phyloP scores from a whole-genome alignment of 352 stramenopile species.

The Phytophthora sp. region DNA sequence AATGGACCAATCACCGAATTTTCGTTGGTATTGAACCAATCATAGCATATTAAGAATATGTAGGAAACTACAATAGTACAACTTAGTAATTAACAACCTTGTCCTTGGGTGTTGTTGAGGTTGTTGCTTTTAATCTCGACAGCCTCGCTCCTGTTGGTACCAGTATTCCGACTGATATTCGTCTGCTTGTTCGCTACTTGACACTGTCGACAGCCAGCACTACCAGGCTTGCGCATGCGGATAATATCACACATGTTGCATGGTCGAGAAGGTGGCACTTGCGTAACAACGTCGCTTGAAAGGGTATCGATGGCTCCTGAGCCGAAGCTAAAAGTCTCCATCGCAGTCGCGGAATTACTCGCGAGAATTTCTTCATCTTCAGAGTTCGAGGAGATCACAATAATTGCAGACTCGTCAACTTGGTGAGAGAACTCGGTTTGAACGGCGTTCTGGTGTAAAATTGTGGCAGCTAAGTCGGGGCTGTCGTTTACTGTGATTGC shows the following conservation, averaged over 20 bases:
- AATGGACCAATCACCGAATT: constrained; percentile 28
- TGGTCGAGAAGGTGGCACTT: neutral
- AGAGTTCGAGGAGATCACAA: neutral
- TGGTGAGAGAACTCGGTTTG: no score
- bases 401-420: neutral
- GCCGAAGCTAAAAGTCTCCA: neutral
- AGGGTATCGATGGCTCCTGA: neutral
- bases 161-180: neutral
- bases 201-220: constrained; percentile 28
- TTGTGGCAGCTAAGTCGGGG: neutral
- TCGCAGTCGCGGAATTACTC: neutral
- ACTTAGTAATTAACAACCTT: no score
- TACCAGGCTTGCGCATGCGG: constrained; percentile 28
- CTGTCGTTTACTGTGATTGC: constrained; percentile 2
- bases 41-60: neutral
- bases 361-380: constrained; percentile 3
- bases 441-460: no score
- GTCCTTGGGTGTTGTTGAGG: neutral
- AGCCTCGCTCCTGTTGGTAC: neutral
- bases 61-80: no score
- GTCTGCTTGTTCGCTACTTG: constrained; percentile 2
- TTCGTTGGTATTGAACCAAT: constrained; percentile 6
- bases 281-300: neutral
- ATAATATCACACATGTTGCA: constrained; percentile 39
- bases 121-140: neutral